A percentile compares a stretch with the other conserved stretches of the same genome.
phyloP scores from a whole-genome alignment of 768 basidiomycete species.

The Mycena sanguinolenta region DNA sequence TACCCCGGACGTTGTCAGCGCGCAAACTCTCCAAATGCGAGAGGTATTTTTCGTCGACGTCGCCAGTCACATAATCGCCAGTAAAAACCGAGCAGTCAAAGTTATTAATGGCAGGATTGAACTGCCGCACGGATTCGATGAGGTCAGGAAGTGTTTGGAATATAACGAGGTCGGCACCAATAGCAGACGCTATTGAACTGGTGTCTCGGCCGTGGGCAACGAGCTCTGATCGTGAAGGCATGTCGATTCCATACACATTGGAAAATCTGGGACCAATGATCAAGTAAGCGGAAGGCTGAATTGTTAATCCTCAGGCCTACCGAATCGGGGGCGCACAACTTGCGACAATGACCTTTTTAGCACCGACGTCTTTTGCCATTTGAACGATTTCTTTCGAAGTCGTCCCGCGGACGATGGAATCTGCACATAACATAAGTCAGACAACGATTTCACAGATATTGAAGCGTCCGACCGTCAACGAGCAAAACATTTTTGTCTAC shows the following conservation, averaged over 20 bases:
- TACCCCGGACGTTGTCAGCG: constrained; percentile 84
- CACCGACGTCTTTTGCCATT: constrained; percentile 99
- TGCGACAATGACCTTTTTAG: constrained; percentile 94
- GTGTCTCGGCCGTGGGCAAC: constrained; percentile 86
- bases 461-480: constrained; percentile 83
- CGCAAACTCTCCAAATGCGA: constrained; percentile 79
- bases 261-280: constrained; percentile 66
- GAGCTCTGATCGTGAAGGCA: constrained; percentile 95
- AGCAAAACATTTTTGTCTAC: constrained; percentile 91
- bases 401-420: constrained; percentile 98
- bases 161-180: constrained; percentile 96
- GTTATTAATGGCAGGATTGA: constrained; percentile 79
- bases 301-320: constrained; percentile 50
- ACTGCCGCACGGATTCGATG: constrained; percentile 84
- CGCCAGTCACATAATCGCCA: constrained; percentile 96
- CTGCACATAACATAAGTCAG: constrained; percentile 53
- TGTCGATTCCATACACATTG: constrained; percentile 99
- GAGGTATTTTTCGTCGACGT: constrained; percentile 88
- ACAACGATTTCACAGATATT: neutral
- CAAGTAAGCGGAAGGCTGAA: neutral
- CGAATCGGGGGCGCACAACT: constrained; percentile 98
- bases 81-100: constrained; percentile 99
- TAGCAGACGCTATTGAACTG: constrained; percentile 79
- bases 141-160: constrained; percentile 95
- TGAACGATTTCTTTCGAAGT: constrained; percentile 99